Evolutionary conservation across 1,284 basidiomycete genomes (phyloP), one percentile per base, ranked within the genome.

Genomic region (Malassezia caprae): DNA sequence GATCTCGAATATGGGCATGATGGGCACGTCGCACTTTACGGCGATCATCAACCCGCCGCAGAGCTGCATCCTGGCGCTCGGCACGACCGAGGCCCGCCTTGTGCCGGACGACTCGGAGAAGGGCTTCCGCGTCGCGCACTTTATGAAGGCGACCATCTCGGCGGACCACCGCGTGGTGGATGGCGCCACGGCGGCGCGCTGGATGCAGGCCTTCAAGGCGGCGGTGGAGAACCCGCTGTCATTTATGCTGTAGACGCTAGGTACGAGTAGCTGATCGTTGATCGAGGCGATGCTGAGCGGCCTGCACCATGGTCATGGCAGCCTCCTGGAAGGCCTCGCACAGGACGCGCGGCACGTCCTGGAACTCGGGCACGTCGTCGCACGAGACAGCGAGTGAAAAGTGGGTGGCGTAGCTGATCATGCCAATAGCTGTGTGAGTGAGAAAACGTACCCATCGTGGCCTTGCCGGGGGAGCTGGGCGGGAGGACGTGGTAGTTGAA

Each of bases 41-140:
- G 94, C 94, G 48, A 98, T 99, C 79, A 96, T 99, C 82, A 99
- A 99, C 82, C 84, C 88, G 17, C 94, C 94, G 32, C 94, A 98
- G 78, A 88, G 88, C 59, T 96, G 90, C 78, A 99, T 98, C 73
- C 84, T 99, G 56, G 94, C 94, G 52, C 83, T 98, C 63, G 91
- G 94, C 40, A 82, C 84, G 24, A 90, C 90, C n/a, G 81, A 84
- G 75, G 81, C 87, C 24, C 86, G 85, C 56, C 79, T 98, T n/a
- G 83, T 90, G 17, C 86, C 88, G 43, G 83, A 86, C 1, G 86
- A 89, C 68, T 84, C 87, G 68, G 88, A 90, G 72, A 91, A 90
- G 81, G 85, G 85, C 26, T 74, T 60, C 59, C 53, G 65, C 47
- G 72, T 61, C 58, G 82, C 83, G 27, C 85, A 89, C 72, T 80